A percentile compares a stretch with the other conserved stretches of the same genome.
Evolutionary conservation across 495 filamentous ascomycete species (phyloP).

Genomic region (Aspergillus biplanus): DNA sequence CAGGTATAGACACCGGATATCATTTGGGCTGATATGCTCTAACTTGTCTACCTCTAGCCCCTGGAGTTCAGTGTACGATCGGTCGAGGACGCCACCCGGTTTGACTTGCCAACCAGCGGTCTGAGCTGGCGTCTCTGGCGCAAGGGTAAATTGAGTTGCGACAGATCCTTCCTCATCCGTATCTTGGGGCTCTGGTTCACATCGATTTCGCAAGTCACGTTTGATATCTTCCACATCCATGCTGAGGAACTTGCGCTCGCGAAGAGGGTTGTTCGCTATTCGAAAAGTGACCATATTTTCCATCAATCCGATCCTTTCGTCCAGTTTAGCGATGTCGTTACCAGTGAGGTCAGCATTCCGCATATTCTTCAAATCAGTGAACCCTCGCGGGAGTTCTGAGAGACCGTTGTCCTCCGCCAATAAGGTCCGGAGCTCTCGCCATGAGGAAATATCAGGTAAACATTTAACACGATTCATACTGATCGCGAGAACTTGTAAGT

Average conservation of each 20-base stretch:
- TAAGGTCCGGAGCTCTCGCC: constrained; percentile 72
- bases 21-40: constrained; percentile 45
- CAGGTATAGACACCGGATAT: constrained; percentile 63
- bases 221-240: constrained; percentile 85
- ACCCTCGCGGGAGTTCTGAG: constrained; percentile 70
- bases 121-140: constrained; percentile 42
- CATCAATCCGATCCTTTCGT: constrained; percentile 80
- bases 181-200: constrained; percentile 60
- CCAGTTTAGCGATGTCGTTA: constrained; percentile 77
- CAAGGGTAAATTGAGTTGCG: constrained; percentile 49
- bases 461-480: constrained; percentile 73
- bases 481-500: constrained; percentile 72
- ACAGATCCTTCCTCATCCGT: constrained; percentile 49
- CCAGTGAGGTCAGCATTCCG: constrained; percentile 78
- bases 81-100: constrained; percentile 72
- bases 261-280: constrained; percentile 82
- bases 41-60: constrained; percentile 51
- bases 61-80: constrained; percentile 65
- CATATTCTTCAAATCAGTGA: constrained; percentile 66
- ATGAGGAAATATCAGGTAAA: constrained; percentile 71
- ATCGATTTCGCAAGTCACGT: constrained; percentile 67
- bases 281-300: constrained; percentile 71
- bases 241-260: constrained; percentile 80
- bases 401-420: constrained; percentile 82
- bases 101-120: constrained; percentile 62